Evolutionary conservation across 768 basidiomycete genomes (phyloP), one percentile per base, ranked within the genome.

Genomic region (Boletus reticulatus): DNA sequence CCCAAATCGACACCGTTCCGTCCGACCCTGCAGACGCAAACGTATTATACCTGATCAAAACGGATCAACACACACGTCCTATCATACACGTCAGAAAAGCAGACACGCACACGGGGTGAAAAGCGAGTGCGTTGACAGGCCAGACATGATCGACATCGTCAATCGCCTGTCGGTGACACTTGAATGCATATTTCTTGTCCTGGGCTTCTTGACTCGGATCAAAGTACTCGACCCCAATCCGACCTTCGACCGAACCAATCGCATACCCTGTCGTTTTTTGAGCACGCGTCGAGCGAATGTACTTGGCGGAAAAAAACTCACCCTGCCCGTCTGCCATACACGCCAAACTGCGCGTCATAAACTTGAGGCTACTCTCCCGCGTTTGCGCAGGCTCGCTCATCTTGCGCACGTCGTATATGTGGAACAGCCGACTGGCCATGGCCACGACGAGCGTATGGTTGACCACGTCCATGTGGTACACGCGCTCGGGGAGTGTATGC

Each of bases 161-260:
- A 57, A 94, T 85, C 5, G 90, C 85, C 67, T 93, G 89, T 5
- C 96, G 82, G 66, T 99, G 96, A 60, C 95, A 97, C 69, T 97
- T 94, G 83, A 98, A 99, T 3, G 97, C 97, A 70, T 86, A 72
- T 24, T 72, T 87, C 62, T 82, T 80, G n/a, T 88, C 86, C 70
- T 98, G 96, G 0, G 80, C 78, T 24, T 83, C 82, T 0, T 86
- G 79, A 4, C 82, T 83, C 2, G 91, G 85, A 60, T 98, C 92
- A 62, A 97, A 95, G 71, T 96, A 99, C 71, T 99, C 97, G 31
- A 98, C 94, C 0, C 95, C 94, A 55, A 98, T 97, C 22, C 97
- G 82, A 1, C 97, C 97, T 65, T 99, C 97, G 14, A 95, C 93
- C 0, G 92, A 94, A 0, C 89, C 91, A 0, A 88, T 92, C 12